phyloP scores from a whole-genome alignment of 1,284 basidiomycete genomes.

The Xanthoconium separans region DNA sequence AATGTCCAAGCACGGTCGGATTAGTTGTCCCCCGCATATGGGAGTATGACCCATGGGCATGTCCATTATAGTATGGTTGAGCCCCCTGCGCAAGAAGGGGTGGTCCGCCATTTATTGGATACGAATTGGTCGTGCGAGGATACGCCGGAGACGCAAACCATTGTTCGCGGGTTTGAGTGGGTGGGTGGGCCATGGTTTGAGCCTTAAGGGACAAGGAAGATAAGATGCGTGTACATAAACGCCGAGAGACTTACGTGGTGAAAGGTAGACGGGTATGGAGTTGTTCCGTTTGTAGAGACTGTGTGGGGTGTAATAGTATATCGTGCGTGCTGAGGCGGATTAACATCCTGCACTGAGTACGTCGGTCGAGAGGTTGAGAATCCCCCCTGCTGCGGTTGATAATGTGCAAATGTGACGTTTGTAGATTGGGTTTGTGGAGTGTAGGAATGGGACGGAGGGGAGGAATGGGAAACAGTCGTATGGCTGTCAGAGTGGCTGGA shows the following conservation, averaged over 20 bases:
- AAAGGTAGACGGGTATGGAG: conserved; percentile 25
- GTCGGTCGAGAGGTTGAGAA: conserved; percentile 36
- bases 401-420: conserved; percentile 34
- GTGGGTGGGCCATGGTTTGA: conserved; percentile 18
- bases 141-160: conserved; percentile 28
- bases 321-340: conserved; percentile 19
- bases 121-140: conserved; percentile 23
- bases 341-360: conserved; percentile 26
- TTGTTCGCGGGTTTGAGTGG: conserved; percentile 24
- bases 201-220: conserved; percentile 8
- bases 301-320: conserved; percentile 22
- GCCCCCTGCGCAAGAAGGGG: conserved; percentile 21
- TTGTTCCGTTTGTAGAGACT: conserved; percentile 13
- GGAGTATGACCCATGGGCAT: conserved; percentile 27
- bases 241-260: conserved; percentile 24
- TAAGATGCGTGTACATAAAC: neutral
- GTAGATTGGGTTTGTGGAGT: conserved; percentile 19
- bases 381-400: conserved; percentile 36
- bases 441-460: conserved; percentile 15
- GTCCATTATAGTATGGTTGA: conserved; percentile 31
- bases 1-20: conserved; percentile 23
- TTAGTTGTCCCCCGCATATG: conserved; percentile 27
- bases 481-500: conserved; percentile 22
- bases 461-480: conserved; percentile 10
- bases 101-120: conserved; percentile 20